Evolutionary conservation across 371 early-diverging fungal genomes (phyloP).

Genomic region (Cokeromyces recurvatus): DNA sequence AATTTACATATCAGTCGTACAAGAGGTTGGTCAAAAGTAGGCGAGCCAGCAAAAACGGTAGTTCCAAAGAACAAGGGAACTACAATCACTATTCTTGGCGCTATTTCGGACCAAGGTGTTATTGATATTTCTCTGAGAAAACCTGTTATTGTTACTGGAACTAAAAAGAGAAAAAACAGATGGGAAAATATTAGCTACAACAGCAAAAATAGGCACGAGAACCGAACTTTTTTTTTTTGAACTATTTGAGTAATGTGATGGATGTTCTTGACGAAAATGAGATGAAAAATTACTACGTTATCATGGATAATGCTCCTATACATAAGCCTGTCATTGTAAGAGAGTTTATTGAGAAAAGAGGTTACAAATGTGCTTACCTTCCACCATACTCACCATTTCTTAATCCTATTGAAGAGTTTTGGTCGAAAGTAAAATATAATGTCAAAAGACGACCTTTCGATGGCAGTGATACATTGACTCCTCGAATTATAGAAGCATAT

Average conservation of each 20-base stretch:
- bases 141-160: slow-evolving; percentile 5
- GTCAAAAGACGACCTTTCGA: slow-evolving; percentile 6
- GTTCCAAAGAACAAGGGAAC: slow-evolving; percentile 4
- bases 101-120: slow-evolving; percentile 8
- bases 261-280: slow-evolving; percentile 3
- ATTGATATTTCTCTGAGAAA: slow-evolving; percentile 13
- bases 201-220: neutral
- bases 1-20: slow-evolving; percentile 5
- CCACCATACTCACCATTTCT: slow-evolving; percentile 11
- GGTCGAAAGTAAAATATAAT: slow-evolving; percentile 6
- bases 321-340: neutral
- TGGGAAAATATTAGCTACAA: neutral
- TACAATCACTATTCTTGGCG: slow-evolving; percentile 12
- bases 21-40: slow-evolving; percentile 5
- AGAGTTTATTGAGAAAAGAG: slow-evolving; percentile 2
- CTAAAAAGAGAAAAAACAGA: slow-evolving; percentile 8
- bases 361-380: slow-evolving; percentile 4
- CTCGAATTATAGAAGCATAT: slow-evolving; percentile 1
- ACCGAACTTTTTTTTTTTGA: neutral
- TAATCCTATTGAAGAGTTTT: slow-evolving; percentile 11
- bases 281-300: slow-evolving; percentile 1
- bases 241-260: slow-evolving; percentile 1
- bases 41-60: slow-evolving; percentile 3
- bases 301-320: slow-evolving; percentile 6
- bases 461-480: neutral